A percentile compares a stretch with the other conserved stretches of the same genome.
Evolutionary conservation across 176 grass and related monocot species (phyloP).

Genomic region (Eremochloa ophiuroides): DNA sequence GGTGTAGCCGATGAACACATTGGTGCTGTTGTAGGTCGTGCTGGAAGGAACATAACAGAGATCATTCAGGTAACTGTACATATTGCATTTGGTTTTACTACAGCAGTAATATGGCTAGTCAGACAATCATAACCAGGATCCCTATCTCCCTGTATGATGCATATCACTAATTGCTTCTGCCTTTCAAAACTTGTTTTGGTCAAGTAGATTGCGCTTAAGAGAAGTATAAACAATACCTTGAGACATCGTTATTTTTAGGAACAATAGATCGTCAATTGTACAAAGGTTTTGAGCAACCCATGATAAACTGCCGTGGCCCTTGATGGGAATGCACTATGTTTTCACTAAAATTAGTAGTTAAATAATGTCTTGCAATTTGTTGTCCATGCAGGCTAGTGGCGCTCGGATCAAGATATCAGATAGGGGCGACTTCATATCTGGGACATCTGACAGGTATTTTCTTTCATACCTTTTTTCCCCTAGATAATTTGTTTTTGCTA

Average conservation of each 20-base stretch:
- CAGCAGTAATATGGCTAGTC: neutral
- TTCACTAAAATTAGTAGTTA: neutral
- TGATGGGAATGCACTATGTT: neutral
- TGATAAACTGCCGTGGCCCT: neutral
- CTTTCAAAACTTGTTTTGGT: neutral
- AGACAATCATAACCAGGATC: neutral
- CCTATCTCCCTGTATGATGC: neutral
- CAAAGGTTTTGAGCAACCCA: neutral
- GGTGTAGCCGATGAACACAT: constrained; percentile 89
- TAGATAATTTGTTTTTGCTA: neutral
- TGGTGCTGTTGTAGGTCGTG: constrained; percentile 77
- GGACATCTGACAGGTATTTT: constrained; percentile 74
- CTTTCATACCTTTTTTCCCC: neutral
- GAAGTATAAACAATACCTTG: neutral
- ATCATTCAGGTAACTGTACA: constrained; percentile 61
- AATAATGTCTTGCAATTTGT: neutral
- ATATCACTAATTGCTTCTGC: neutral
- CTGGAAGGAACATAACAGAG: constrained; percentile 82
- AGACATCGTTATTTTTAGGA: neutral
- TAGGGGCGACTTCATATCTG: constrained; percentile 76
- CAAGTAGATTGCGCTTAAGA: neutral
- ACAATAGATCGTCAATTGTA: neutral
- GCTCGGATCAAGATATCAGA: constrained; percentile 89
- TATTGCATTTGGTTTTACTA: neutral
- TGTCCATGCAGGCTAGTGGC: constrained; percentile 60